These are phyloP conservation scores for Echria macrotheca DNA, from an alignment of 495 filamentous ascomycete genomes.

Conservation along the genomic window DNA sequence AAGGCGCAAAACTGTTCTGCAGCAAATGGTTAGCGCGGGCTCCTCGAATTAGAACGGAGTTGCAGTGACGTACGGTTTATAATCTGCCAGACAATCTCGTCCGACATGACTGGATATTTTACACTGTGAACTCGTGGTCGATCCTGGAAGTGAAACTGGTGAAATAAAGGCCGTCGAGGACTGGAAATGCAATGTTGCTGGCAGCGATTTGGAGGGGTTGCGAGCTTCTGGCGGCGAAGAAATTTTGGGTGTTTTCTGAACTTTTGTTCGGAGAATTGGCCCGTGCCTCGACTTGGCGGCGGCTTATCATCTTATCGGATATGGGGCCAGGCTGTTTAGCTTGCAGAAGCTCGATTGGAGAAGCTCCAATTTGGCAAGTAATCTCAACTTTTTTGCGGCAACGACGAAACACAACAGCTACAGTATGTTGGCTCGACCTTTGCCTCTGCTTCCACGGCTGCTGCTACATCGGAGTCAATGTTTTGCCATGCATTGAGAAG, in stretches of 20 bases:
- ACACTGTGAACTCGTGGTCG: too few species aligned
- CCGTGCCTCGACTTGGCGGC: background rate
- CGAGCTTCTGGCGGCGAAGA: conserved; percentile 1
- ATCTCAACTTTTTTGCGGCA: background rate
- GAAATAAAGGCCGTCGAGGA: too few species aligned
- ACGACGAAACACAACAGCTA: too few species aligned
- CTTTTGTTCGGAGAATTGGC: conserved; percentile 1
- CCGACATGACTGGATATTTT: conserved; percentile 45
- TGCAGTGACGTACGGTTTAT: conserved; percentile 31
- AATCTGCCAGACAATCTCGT: conserved; percentile 88
- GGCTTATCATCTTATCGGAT: conserved; percentile 1
- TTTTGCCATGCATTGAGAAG: conserved; percentile 30
- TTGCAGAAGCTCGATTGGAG: too few species aligned
- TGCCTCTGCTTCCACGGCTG: too few species aligned
- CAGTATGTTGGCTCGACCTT: too few species aligned
- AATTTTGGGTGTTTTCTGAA: conserved; percentile 1
- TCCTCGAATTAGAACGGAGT: too few species aligned
- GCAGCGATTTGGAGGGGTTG: conserved; percentile 5
- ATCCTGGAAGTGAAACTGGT: too few species aligned
- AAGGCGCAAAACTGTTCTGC: conserved; percentile 87
- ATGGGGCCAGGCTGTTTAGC: too few species aligned
- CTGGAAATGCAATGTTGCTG: too few species aligned
- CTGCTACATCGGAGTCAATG: conserved; percentile 25
- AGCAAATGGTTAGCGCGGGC: conserved; percentile 17
- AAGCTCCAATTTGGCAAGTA: too few species aligned